phyloP scores from a whole-genome alignment of 1,284 basidiomycete species.

The Sparassis latifolia region DNA sequence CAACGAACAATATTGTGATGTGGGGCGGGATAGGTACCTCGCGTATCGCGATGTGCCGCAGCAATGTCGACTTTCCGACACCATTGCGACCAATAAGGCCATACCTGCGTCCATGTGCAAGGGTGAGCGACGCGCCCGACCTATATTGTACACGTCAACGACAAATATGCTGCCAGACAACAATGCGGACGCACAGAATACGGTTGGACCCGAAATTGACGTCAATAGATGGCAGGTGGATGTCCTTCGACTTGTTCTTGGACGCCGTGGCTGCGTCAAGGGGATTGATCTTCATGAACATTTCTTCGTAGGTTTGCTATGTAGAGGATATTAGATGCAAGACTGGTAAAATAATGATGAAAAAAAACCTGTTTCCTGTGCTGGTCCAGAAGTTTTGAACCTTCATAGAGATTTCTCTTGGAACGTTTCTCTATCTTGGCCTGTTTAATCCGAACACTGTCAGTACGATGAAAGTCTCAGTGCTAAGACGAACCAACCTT shows the following conservation, averaged over 20 bases:
- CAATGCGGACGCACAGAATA: conserved; percentile 65
- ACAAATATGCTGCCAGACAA: conserved; percentile 4
- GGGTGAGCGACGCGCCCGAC: conserved; percentile 79
- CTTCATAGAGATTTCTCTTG: conserved; percentile 87
- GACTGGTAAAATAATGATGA: not conserved
- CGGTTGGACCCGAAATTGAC: conserved; percentile 92
- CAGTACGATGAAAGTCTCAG: not conserved
- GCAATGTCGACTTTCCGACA: conserved; percentile 97
- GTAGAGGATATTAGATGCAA: not conserved
- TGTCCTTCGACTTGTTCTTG: conserved; percentile 96
- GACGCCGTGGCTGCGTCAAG: conserved; percentile 73
- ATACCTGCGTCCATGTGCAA: conserved; percentile 86
- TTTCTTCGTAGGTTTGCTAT: conserved; percentile 94
- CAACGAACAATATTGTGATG: conserved; percentile 96
- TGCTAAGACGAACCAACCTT: conserved; percentile 39
- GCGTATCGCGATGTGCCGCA: conserved; percentile 92
- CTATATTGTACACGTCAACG: conserved; percentile 28
- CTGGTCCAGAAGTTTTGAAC: conserved; percentile 91
- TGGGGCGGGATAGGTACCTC: conserved; percentile 91
- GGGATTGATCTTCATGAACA: conserved; percentile 99
- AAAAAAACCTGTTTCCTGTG: conserved; percentile 76
- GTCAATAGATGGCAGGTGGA: conserved; percentile 94
- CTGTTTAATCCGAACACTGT: conserved; percentile 26
- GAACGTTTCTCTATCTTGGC: conserved; percentile 97
- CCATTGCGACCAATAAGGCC: conserved; percentile 84